Evolutionary conservation across 768 basidiomycete genomes (phyloP), one percentile per base, ranked within the genome.

Genomic region (Filobasidium wieringae): DNA sequence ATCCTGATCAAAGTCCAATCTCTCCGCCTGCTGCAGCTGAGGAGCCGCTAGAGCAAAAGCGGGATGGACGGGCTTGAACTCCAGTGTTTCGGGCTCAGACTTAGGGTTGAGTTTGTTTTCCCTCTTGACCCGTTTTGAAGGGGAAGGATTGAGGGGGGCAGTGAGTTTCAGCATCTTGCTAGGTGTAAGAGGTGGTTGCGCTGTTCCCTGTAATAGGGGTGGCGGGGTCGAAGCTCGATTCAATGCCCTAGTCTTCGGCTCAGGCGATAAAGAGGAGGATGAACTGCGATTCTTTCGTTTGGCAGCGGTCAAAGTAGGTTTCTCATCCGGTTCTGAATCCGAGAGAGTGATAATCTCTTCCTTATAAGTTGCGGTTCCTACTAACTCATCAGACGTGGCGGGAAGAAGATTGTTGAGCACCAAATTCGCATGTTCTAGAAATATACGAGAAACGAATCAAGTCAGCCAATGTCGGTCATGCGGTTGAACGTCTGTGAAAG

Each of bases 1-100:
- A 55, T 73, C 72, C 12, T 51, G 51, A 39, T 73, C 72, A 39
- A 71, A 70, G 37, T 71, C 63, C 32, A 73, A 24, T 24, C 22
- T 26, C 14, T n/a, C n/a, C n/a, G n/a, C n/a, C n/a, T n/a, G n/a
- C n/a, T n/a, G n/a, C n/a, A n/a, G n/a, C n/a, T n/a, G n/a, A n/a
- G n/a, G n/a, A n/a, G n/a, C n/a, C n/a, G n/a, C n/a, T n/a, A n/a
- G n/a, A n/a, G n/a, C n/a, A n/a, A n/a, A n/a, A n/a, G n/a, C n/a
- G n/a, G n/a, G n/a, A n/a, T n/a, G n/a, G n/a, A n/a, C n/a, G n/a
- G n/a, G n/a, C n/a, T n/a, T n/a, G n/a, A n/a, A n/a, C n/a, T n/a
- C n/a, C n/a, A n/a, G n/a, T n/a, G n/a, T n/a, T n/a, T n/a, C n/a
- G n/a, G n/a, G n/a, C n/a, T n/a, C n/a, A n/a, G 30, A 7, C 9